phyloP scores from a whole-genome alignment of 78 protist genomes.

The Anaeramoeba flamelloides region DNA sequence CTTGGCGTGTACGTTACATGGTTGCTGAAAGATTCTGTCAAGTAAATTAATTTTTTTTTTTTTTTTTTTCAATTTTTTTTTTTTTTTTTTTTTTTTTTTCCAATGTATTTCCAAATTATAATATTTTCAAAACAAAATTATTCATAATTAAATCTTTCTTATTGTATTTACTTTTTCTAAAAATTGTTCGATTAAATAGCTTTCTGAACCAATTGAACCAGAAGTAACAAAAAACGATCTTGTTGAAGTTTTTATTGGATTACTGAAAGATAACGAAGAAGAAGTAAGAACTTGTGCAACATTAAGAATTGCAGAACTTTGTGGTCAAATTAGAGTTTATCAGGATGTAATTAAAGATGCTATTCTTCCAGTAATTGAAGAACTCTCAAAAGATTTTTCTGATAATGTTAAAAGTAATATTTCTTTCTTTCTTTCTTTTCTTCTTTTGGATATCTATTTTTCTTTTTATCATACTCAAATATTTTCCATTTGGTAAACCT shows the following conservation, averaged over 20 bases:
- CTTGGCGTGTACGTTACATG: constrained; percentile 89
- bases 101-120: neutral
- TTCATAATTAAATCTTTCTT: neutral
- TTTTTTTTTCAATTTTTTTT: neutral
- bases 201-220: constrained; percentile 25
- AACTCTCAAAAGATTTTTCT: neutral
- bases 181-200: constrained; percentile 3
- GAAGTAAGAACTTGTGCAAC: constrained; percentile 90
- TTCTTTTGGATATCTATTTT: neutral
- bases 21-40: constrained; percentile 59
- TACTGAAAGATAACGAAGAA: constrained; percentile 78
- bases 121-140: neutral
- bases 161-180: neutral
- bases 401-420: neutral
- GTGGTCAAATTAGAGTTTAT: neutral
- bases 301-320: constrained; percentile 39
- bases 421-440: neutral
- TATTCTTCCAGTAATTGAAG: neutral
- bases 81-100: neutral
- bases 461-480: neutral
- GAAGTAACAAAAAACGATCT: constrained; percentile 48
- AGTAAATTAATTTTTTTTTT: neutral
- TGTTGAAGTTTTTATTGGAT: constrained; percentile 26
- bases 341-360: neutral
- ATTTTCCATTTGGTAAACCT: neutral